Evolutionary conservation across 768 basidiomycete species (phyloP).

Genomic region (Serendipita sp.): DNA sequence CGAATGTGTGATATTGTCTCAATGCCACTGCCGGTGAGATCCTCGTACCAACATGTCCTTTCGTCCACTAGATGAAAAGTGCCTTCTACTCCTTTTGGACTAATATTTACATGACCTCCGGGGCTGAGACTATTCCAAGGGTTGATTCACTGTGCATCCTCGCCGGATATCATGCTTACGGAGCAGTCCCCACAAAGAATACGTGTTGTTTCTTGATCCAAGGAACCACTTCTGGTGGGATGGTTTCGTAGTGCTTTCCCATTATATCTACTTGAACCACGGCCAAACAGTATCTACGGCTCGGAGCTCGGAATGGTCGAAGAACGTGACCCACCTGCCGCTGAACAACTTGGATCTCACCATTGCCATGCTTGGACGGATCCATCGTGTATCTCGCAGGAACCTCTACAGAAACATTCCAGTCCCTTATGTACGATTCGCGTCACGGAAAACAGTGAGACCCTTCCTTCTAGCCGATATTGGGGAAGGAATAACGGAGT

Average conservation of each 20-base stretch:
- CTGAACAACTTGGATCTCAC: neutral
- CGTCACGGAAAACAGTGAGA: neutral
- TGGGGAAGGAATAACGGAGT: conserved; percentile 83
- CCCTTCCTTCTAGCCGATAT: conserved; percentile 21
- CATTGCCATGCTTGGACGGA: neutral
- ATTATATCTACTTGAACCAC: conserved; percentile 20
- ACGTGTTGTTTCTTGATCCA: conserved; percentile 49
- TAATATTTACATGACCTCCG: conserved; percentile 49
- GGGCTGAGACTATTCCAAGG: conserved; percentile 19
- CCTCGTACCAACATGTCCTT: conserved; percentile 54
- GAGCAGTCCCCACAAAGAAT: conserved; percentile 58
- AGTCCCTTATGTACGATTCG: neutral
- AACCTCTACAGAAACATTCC: neutral
- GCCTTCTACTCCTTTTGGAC: conserved; percentile 35
- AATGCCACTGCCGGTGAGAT: conserved; percentile 48
- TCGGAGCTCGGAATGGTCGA: neutral
- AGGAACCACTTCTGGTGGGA: conserved; percentile 33
- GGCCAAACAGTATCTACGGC: neutral
- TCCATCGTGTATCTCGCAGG: neutral
- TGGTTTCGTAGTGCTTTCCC: conserved; percentile 40
- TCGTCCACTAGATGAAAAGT: conserved; percentile 42
- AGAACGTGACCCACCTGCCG: neutral
- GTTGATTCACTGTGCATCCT: no score
- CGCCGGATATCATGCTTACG: conserved; percentile 13
- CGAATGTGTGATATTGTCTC: conserved; percentile 45